phyloP scores from a whole-genome alignment of 768 basidiomycete species.

The Lepiota brunneoincarnata region DNA sequence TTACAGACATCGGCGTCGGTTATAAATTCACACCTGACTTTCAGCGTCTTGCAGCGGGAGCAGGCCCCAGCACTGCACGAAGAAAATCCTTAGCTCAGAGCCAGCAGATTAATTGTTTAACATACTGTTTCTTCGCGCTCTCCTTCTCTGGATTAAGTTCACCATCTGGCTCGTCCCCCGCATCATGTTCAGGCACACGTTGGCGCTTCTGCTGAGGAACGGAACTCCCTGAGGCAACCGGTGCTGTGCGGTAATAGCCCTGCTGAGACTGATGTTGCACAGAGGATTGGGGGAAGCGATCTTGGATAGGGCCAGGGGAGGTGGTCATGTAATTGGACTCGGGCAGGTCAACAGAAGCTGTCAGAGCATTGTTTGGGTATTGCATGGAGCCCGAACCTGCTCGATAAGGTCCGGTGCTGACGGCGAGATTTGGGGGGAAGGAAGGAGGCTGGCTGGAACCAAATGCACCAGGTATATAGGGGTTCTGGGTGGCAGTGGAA shows the following conservation, averaged over 20 bases:
- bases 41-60: conserved; percentile 60
- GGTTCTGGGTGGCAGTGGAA: conserved; percentile 8
- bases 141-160: conserved; percentile 31
- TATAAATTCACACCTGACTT: conserved; percentile 78
- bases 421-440: conserved; percentile 6
- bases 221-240: conserved; percentile 11
- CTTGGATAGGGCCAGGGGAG: conserved; percentile 27
- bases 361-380: conserved; percentile 10
- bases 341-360: conserved; percentile 14
- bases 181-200: conserved; percentile 26
- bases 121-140: conserved; percentile 43
- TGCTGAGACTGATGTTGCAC: conserved; percentile 17
- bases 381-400: conserved; percentile 8
- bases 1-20: conserved; percentile 73
- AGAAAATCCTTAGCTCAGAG: conserved; percentile 9
- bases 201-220: conserved; percentile 34
- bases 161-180: conserved; percentile 37
- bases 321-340: conserved; percentile 14
- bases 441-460: conserved; percentile 11
- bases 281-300: conserved; percentile 20
- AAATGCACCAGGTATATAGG: conserved; percentile 14
- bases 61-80: conserved; percentile 56
- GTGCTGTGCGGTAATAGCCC: conserved; percentile 19
- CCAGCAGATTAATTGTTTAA: conserved; percentile 13
- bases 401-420: conserved; percentile 14